phyloP scores from a whole-genome alignment of 345 rosid species.

The Fremontodendron californicum region DNA sequence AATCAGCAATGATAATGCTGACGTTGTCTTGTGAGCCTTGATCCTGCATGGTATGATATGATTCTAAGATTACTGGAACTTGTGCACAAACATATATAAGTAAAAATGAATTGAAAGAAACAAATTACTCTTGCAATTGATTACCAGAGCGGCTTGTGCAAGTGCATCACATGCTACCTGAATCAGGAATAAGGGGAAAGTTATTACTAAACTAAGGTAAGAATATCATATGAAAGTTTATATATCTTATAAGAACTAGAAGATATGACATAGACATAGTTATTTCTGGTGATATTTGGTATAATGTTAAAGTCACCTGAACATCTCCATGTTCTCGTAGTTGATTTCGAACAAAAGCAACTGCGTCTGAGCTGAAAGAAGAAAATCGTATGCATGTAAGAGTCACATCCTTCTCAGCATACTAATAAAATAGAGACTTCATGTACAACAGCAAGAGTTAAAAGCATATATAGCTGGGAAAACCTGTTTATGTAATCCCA shows the following conservation, averaged over 20 bases:
- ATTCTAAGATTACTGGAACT: conserved; percentile 15
- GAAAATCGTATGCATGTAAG: conserved; percentile 13
- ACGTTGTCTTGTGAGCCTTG: conserved; percentile 70
- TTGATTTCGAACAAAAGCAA: conserved; percentile 68
- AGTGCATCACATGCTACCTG: conserved; percentile 93
- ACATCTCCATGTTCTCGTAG: conserved; percentile 88
- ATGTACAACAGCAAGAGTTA: neutral
- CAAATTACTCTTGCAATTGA: conserved; percentile 1
- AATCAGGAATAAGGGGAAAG: conserved; percentile 22
- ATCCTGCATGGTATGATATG: conserved; percentile 47
- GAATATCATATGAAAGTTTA: neutral
- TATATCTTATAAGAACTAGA: neutral
- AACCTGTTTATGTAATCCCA: conserved; percentile 96
- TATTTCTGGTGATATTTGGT: neutral
- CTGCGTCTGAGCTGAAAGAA: conserved; percentile 66
- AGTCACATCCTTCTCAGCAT: neutral
- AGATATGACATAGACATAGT: neutral
- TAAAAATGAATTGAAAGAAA: neutral
- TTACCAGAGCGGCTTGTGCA: conserved; percentile 74
- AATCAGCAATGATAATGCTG: conserved; percentile 72
- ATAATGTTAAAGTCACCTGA: conserved; percentile 44
- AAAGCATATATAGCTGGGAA: neutral
- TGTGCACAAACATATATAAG: neutral
- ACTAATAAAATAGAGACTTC: neutral
- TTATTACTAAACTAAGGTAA: neutral